Evolutionary conservation across 768 basidiomycete genomes (phyloP), one percentile per base, ranked within the genome.

Genomic region (Daedalea quercina): DNA sequence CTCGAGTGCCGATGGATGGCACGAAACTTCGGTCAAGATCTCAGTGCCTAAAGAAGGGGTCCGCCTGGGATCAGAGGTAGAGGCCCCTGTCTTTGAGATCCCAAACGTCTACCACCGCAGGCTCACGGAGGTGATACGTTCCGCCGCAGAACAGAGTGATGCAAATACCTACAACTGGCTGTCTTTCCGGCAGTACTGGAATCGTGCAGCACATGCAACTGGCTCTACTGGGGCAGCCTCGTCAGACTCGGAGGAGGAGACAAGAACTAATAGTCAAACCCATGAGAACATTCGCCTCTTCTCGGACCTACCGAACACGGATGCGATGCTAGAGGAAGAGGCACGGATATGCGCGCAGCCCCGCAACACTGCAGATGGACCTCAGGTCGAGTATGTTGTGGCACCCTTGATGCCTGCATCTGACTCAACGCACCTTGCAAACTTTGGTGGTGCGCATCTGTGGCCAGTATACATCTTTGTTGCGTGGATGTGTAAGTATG

Each of bases 391-490:
- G 44, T 50, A 54, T 34, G 54, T 25, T 9, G 43, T 60, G 3
- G 49, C 50, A 1, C 43, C 60, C 2, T n/a, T 65, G 0, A 56
- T 59, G 48, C 47, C 63, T n/a, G 61, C 55, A 55, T 69, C 65
- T 0, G 67, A 69, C 25, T 51, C 59, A 0, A 69, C 67, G 0
- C 61, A 62, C 22, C 55, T 67, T 0, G 55, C 66, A 2, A 49
- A 49, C 4, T 69, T 69, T 37, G 65, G 68, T 0, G 52, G 52
- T 1, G 62, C 65, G 0, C 35, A 55, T 0, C 51, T 61, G 0
- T 78, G 73, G 77, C 75, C 74, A 4, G 31, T 74, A 0, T 78
- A 77, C 48, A 25, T 67, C 0, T 72, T 54, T 33, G 62, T 74
- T 19, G 74, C 71, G 0, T 73, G 71, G 44, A 57, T 68, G 4